Percentiles rank a stretch among this genome's conserved stretches.
phyloP scores from a whole-genome alignment of 2,329 filamentous ascomycete species.

The Lachnellula willkommii region DNA sequence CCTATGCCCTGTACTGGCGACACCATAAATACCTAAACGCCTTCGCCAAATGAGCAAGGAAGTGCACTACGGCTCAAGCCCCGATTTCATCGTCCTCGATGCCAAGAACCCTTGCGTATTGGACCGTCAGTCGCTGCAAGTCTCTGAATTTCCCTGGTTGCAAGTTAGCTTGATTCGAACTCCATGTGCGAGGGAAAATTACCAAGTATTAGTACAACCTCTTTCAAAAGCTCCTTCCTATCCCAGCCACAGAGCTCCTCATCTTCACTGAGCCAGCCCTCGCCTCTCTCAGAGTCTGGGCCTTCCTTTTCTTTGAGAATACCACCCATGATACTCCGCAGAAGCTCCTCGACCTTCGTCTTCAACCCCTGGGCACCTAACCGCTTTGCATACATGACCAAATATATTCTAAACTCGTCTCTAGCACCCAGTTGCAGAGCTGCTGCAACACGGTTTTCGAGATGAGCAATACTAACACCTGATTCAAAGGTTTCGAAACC shows the following conservation, averaged over 20 bases:
- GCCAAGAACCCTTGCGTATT: constrained; percentile 80
- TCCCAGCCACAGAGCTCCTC: constrained; percentile 87
- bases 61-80: constrained; percentile 6
- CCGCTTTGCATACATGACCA: constrained; percentile 98
- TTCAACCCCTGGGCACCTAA: constrained; percentile 84
- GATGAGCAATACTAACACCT: constrained; percentile 83
- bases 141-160: constrained; percentile 83
- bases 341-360: constrained; percentile 85
- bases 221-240: constrained; percentile 78
- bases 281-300: constrained; percentile 37
- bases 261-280: constrained; percentile 61
- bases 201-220: constrained; percentile 90
- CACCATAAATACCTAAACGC: constrained; percentile 21
- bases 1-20: constrained; percentile 5
- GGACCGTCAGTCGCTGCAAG: constrained; percentile 87
- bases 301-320: constrained; percentile 53
- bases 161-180: constrained; percentile 12
- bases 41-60: constrained; percentile 14
- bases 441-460: constrained; percentile 91
- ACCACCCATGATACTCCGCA: constrained; percentile 75
- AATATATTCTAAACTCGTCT: constrained; percentile 88
- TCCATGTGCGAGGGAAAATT: constrained; percentile 33
- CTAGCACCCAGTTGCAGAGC: constrained; percentile 77
- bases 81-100: constrained; percentile 37
- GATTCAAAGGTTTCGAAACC: constrained; percentile 91